Evolutionary conservation across 1,139 yeast species (phyloP).

Genomic region (Geotrichum cucujoidarum): DNA sequence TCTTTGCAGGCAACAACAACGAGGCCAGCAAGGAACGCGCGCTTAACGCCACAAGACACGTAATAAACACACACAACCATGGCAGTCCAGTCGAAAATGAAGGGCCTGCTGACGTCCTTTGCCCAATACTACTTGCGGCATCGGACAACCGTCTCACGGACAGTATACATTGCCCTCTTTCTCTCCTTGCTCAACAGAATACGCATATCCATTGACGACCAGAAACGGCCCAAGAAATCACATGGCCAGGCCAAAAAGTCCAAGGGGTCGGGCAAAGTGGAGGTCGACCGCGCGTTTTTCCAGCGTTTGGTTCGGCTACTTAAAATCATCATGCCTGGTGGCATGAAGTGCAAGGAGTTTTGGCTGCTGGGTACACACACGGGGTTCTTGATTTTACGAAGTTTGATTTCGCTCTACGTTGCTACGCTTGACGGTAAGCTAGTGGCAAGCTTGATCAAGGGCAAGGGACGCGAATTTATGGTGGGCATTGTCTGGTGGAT

Average conservation of each 20-base stretch:
- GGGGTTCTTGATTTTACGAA: constrained; percentile 58
- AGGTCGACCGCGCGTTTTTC: constrained; percentile 35
- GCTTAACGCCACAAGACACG: no score
- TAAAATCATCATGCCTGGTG: constrained; percentile 38
- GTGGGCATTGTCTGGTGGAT: constrained; percentile 71
- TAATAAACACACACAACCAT: no score
- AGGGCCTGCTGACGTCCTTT: constrained; percentile 14
- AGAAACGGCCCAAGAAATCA: constrained; percentile 13
- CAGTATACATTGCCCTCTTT: constrained; percentile 29
- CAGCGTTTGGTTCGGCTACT: constrained; percentile 31
- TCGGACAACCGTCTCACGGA: constrained; percentile 29
- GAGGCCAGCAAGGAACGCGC: no score
- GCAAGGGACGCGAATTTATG: constrained; percentile 59
- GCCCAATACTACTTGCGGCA: constrained; percentile 25
- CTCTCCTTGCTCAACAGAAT: constrained; percentile 26
- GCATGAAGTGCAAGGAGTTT: constrained; percentile 35
- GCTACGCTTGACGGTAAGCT: constrained; percentile 84
- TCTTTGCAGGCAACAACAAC: no score
- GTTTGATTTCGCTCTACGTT: constrained; percentile 71
- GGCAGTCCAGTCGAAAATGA: constrained; percentile 18
- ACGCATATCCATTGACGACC: constrained; percentile 26
- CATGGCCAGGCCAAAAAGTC: constrained; percentile 16
- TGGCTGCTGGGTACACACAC: constrained; percentile 53
- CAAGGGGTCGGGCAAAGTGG: constrained; percentile 27
- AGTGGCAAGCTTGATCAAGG: constrained; percentile 77